Base-by-base conservation (phyloP, 441 rosid species). In the Adansonia rubrostipa region DNA sequence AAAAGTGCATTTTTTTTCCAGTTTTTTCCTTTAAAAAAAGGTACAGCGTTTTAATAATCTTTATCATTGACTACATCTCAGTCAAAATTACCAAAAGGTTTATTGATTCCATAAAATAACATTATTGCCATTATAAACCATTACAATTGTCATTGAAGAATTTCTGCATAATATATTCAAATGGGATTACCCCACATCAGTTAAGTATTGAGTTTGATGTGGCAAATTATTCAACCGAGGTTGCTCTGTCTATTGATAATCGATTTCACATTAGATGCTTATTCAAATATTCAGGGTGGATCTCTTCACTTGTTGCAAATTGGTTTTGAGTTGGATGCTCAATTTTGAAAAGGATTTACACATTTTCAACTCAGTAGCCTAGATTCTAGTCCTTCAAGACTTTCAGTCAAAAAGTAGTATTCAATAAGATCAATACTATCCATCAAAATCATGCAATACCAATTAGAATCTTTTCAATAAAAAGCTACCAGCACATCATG, bases 151-250 rank as follows among this genome's bases (percentile, higher is more conserved):
- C 33, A 68, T 5, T 47, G 57, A 69, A 47, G 17, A 48, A 11
- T 48, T 69, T 48, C 73, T 5, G 73, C 56, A 47, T 47, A 47
- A 68, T 47, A 11, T 47, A 68, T 47, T 47, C 6, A 10, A 67
- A 15, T 67, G 14, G 56, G 11, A 47, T 24, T 20, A 47, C 19
- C 33, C 44, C 19, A 13, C 1, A 22, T 48, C 19, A 69, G 58
- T 50, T 48, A 47, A 48, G 36, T 20, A 47, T 22, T 70, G 58
- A 69, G 73, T 50, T 50, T 50, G 60, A 70, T 14, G 60, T 14
- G 7, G 44, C 60, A 51, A 50, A 50, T 22, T 14, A 50, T 22
- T 70, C 60, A 14, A 48, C 40, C 50, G 6, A 6, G 42, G 5
- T 2, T 50, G n/a, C 58, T 22, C 58, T 47, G 5, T 22, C 40